A percentile compares a stretch with the other conserved stretches of the same genome.
Conservation (phyloP, 2,329 filamentous ascomycete species). For the Trichoderma sp. region DNA sequence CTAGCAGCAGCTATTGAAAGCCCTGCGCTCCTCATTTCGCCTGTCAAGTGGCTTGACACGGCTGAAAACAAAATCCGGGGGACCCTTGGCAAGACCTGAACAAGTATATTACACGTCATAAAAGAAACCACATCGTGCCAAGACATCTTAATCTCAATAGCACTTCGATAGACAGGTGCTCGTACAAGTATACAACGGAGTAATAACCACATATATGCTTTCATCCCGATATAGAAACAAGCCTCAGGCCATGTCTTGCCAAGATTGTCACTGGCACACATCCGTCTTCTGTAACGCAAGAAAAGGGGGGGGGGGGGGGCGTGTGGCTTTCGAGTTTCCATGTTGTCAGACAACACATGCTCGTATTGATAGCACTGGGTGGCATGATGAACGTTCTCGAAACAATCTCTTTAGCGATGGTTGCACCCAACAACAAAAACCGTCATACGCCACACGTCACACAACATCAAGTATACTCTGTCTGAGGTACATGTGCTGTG, state of each 20-base stretch:
- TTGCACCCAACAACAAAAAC: neutral
- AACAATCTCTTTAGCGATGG: neutral
- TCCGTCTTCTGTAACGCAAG: neutral
- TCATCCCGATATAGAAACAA: neutral
- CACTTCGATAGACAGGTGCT: neutral
- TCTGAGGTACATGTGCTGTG: neutral
- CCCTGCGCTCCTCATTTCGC: slow-evolving; percentile 10
- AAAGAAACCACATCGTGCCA: neutral
- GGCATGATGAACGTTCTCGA: neutral
- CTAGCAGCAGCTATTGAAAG: neutral
- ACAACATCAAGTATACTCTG: neutral
- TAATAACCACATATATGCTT: neutral
- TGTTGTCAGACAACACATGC: neutral
- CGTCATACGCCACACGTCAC: neutral
- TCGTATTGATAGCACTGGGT: neutral
- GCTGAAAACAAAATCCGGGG: slow-evolving; percentile 7
- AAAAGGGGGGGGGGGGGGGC: neutral
- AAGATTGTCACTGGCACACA: neutral
- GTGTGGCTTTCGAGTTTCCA: neutral
- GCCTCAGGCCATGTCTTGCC: neutral
- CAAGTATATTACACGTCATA: neutral
- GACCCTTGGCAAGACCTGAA: neutral
- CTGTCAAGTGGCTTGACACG: slow-evolving; percentile 5
- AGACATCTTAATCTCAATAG: slow-evolving; percentile 4
- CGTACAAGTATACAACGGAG: neutral